A percentile compares a stretch with the other conserved stretches of the same genome.
These are phyloP conservation scores for Astraeus odoratus DNA, from an alignment of 768 basidiomycete genomes.

Conservation along the genomic window DNA sequence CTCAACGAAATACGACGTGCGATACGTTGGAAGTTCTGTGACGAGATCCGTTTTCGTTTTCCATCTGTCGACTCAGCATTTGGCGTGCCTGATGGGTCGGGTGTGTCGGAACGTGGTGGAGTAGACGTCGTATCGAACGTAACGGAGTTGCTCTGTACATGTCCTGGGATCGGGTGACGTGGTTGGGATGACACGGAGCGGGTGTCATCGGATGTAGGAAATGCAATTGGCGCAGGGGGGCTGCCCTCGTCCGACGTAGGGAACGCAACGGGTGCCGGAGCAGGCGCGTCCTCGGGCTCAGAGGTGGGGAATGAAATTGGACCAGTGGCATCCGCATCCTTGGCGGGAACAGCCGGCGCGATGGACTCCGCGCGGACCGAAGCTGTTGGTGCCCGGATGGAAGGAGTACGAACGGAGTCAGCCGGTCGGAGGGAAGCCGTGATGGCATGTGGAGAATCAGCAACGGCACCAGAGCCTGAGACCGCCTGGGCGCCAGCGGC, in stretches of 20 bases:
- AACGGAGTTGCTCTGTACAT: constrained; percentile 37
- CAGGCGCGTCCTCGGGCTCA: constrained; percentile 11
- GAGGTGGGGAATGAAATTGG: constrained; percentile 31
- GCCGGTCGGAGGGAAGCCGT: constrained; percentile 11
- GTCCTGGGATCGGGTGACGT: constrained; percentile 8
- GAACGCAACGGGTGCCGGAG: constrained; percentile 27
- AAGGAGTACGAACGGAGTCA: constrained; percentile 5
- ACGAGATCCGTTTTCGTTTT: constrained; percentile 74
- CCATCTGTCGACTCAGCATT: constrained; percentile 58
- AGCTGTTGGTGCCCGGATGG: constrained; percentile 10
- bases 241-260: constrained; percentile 26
- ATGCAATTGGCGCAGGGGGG: constrained; percentile 27
- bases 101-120: constrained; percentile 65
- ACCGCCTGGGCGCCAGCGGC: constrained; percentile 15
- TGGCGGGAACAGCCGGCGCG: constrained; percentile 22
- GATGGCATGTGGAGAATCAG: constrained; percentile 13
- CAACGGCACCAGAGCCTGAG: constrained; percentile 5
- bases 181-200: constrained; percentile 25
- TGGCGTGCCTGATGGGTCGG: constrained; percentile 58
- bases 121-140: constrained; percentile 57
- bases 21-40: constrained; percentile 80
- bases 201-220: constrained; percentile 35
- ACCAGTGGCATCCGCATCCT: constrained; percentile 19
- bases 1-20: constrained; percentile 66
- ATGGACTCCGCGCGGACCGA: constrained; percentile 19